Evolutionary conservation across 768 basidiomycete species (phyloP).

Genomic region (Phaeotremella skinneri): DNA sequence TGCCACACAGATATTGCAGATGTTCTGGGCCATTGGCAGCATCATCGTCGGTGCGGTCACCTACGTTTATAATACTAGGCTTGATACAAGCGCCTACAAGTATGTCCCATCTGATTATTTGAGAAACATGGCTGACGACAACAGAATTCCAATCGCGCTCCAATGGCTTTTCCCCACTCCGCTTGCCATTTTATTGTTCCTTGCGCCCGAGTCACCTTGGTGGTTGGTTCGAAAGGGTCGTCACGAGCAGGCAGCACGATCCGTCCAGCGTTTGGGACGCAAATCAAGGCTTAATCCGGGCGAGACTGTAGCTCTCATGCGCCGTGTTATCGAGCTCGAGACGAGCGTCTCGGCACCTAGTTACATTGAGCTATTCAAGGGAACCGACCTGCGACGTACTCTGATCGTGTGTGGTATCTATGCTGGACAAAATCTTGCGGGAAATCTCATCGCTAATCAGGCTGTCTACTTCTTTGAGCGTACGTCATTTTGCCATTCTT

Average conservation of each 20-base stretch:
- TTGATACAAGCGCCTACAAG: conserved; percentile 30
- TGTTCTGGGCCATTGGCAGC: conserved; percentile 50
- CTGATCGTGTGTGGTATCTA: conserved; percentile 42
- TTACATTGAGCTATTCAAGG: conserved; percentile 43
- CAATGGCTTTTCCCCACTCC: conserved; percentile 49
- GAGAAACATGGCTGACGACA: conserved; percentile 5
- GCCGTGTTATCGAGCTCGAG: conserved; percentile 37
- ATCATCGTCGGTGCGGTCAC: conserved; percentile 47
- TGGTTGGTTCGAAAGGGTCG: conserved; percentile 46
- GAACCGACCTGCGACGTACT: conserved; percentile 38
- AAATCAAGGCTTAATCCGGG: conserved; percentile 18
- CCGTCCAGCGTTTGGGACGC: conserved; percentile 32
- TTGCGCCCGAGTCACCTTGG: conserved; percentile 50
- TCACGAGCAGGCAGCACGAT: conserved; percentile 30
- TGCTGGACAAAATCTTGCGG: conserved; percentile 44
- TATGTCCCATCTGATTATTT: conserved; percentile 20
- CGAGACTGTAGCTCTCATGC: conserved; percentile 48
- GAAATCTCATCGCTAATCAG: conserved; percentile 39
- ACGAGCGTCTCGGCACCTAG: conserved; percentile 17
- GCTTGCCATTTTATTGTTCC: conserved; percentile 36
- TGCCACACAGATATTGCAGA: conserved; percentile 45
- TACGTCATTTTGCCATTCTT: conserved; percentile 4
- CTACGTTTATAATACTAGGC: conserved; percentile 28
- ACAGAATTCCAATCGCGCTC: conserved; percentile 37
- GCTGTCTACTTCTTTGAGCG: conserved; percentile 42